Evolutionary conservation across 441 rosid species (phyloP), one percentile per base, ranked within the genome.

Genomic region (Adansonia grandidieri): DNA sequence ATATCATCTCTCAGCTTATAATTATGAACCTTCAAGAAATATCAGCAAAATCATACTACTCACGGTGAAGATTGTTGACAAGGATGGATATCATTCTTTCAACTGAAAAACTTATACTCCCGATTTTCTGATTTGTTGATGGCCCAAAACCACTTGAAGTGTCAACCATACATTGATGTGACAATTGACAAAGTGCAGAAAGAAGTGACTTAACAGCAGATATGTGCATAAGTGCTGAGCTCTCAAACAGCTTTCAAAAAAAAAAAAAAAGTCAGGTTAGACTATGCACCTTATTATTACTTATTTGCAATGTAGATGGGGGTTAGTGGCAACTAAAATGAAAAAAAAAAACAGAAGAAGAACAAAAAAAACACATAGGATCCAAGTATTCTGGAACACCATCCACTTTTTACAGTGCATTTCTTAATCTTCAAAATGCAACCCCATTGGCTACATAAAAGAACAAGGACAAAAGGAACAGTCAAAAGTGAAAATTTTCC

Each of bases 181-280:
- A 95, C 81, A 97, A 77, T 86, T 92, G 94, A 70, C 84, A 85
- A 62, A 97, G 90, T 70, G 98, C 98, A 86, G 91, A 89, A 71
- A 97, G 93, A 85, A 97, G 99, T 76, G 99, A 91, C 85, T 92
- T 92, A 81, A 97, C 98, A 48, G 99, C 97, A 80, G 97, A 91
- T 82, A 92, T 82, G 85, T 93, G 93, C 99, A 97, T 97, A 88
- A 95, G 81, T 63, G 97, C 97, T 14, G 99, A 97, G 93, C 99
- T 97, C 90, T 94, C 98, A 81, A 97, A 97, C 76, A 97, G 88
- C 99, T 96, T 77, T 77, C 78, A 73, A 81, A 37, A 37, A 37
- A 79, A 83, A 83, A 75, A 84, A 89, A 86, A 74, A 69, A 74
- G 19, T 6, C 73, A 77, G 68, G 85, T 91, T 82, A 93, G 89